Percentiles rank a stretch among this genome's conserved stretches.
Conservation (phyloP, 805 yeast species). For the Metschnikowia noctiluminum region DNA sequence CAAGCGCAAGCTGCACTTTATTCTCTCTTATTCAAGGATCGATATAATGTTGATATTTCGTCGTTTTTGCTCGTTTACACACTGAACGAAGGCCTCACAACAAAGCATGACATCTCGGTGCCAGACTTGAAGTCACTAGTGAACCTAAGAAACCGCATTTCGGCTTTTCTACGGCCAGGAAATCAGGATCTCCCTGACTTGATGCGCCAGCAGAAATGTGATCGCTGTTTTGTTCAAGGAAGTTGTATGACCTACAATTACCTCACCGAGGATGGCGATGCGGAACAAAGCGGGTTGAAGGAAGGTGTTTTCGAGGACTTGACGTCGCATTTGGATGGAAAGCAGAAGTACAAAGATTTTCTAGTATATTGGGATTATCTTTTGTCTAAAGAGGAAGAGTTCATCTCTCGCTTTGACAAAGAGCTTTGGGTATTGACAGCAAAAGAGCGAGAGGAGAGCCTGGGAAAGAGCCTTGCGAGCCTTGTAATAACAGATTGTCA, state of each 20-base stretch:
- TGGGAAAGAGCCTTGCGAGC: conserved; percentile 57
- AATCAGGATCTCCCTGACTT: conserved; percentile 52
- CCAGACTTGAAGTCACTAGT: conserved; percentile 66
- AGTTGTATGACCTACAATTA: conserved; percentile 66
- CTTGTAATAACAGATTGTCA: conserved; percentile 38
- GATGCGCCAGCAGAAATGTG: conserved; percentile 52
- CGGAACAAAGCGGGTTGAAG: conserved; percentile 51
- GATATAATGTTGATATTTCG: conserved; percentile 67
- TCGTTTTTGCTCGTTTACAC: conserved; percentile 75
- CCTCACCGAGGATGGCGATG: conserved; percentile 55
- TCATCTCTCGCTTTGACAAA: conserved; percentile 46
- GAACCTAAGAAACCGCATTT: conserved; percentile 67
- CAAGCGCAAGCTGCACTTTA: conserved; percentile 85
- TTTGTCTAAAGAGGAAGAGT: conserved; percentile 69
- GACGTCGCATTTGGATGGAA: conserved; percentile 47
- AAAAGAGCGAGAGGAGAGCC: conserved; percentile 53
- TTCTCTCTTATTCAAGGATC: conserved; percentile 71
- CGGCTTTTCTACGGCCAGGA: conserved; percentile 53
- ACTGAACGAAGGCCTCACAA: conserved; percentile 47
- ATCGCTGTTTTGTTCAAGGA: conserved; percentile 51
- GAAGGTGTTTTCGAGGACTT: conserved; percentile 44
- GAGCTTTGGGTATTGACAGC: conserved; percentile 69
- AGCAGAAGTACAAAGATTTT: conserved; percentile 47
- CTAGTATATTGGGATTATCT: conserved; percentile 71
- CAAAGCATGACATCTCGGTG: conserved; percentile 49